Evolutionary conservation across 2,329 filamentous ascomycete genomes (phyloP).

Genomic region (Akanthomyces uredinophilus): DNA sequence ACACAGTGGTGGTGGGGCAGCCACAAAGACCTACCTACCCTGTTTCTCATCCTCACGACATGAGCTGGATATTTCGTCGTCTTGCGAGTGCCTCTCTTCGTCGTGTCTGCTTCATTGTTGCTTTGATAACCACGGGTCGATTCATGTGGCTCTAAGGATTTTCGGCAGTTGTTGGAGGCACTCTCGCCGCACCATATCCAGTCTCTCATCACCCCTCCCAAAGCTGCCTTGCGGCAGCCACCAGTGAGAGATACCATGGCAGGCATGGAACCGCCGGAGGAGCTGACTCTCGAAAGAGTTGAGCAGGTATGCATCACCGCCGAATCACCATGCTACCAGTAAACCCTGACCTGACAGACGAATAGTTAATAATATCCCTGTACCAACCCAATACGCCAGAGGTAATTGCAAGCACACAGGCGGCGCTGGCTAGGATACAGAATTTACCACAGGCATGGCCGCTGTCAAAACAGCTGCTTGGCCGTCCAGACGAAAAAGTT

Average conservation of each 20-base stretch:
- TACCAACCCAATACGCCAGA: conserved; percentile 48
- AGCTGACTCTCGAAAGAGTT: not conserved
- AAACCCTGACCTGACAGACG: not conserved
- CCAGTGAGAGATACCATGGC: not conserved
- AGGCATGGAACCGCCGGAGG: not conserved
- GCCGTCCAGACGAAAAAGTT: conserved; percentile 64
- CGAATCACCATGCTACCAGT: too few relatives aligned
- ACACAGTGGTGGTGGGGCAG: not conserved
- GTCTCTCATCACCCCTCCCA: not conserved
- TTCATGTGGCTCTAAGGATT: not conserved
- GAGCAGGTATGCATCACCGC: conserved; percentile 7
- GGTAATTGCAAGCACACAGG: conserved; percentile 53
- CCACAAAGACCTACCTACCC: conserved; percentile 2
- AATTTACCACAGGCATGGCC: conserved; percentile 78
- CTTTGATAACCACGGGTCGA: not conserved
- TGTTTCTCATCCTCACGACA: not conserved
- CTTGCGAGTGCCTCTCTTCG: not conserved
- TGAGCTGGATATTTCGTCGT: not conserved
- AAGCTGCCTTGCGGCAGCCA: too few relatives aligned
- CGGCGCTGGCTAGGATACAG: conserved; percentile 73
- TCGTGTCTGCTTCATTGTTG: not conserved
- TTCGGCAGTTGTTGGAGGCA: not conserved
- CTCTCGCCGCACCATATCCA: not conserved
- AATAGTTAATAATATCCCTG: conserved; percentile 44
- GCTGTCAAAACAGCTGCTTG: conserved; percentile 71